Evolutionary conservation across 345 rosid genomes (phyloP).

Genomic region (Cochlearia excelsa): DNA sequence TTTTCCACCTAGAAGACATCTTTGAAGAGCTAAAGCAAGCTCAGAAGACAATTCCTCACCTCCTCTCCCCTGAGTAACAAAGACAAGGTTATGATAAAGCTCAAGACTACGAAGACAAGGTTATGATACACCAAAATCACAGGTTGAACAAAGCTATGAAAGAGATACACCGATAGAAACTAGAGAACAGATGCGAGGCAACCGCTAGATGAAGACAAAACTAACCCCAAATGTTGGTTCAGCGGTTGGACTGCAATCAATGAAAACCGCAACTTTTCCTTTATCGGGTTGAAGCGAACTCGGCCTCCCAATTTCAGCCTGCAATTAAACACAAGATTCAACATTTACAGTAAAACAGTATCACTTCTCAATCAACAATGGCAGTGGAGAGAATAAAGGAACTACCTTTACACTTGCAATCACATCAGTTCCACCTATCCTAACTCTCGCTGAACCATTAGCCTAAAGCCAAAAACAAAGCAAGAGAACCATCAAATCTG

Average conservation of each 20-base stretch:
- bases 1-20: conserved; percentile 83
- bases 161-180: conserved; percentile 5
- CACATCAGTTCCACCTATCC: conserved; percentile 77
- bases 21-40: conserved; percentile 67
- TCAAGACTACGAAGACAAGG: conserved; percentile 12
- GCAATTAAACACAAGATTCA: conserved; percentile 20
- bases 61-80: conserved; percentile 71
- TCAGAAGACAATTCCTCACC: conserved; percentile 86
- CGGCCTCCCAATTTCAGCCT: conserved; percentile 95
- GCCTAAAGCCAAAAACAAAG: conserved; percentile 47
- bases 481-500: conserved; percentile 11
- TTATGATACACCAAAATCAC: conserved; percentile 6
- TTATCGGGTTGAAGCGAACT: conserved; percentile 64
- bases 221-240: conserved; percentile 82
- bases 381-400: conserved; percentile 1
- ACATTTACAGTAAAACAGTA: background rate
- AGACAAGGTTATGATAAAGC: conserved; percentile 6
- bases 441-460: conserved; percentile 84
- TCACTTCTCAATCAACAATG: conserved; percentile 5
- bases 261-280: conserved; percentile 70
- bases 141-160: conserved; percentile 1
- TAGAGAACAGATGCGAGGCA: conserved; percentile 3
- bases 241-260: conserved; percentile 88
- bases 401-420: conserved; percentile 93
- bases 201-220: conserved; percentile 16